A percentile compares a stretch with the other conserved stretches of the same genome.
These are phyloP conservation scores for Euryodendron excelsum DNA, from an alignment of 148 eudicot species.

Conservation along the genomic window DNA sequence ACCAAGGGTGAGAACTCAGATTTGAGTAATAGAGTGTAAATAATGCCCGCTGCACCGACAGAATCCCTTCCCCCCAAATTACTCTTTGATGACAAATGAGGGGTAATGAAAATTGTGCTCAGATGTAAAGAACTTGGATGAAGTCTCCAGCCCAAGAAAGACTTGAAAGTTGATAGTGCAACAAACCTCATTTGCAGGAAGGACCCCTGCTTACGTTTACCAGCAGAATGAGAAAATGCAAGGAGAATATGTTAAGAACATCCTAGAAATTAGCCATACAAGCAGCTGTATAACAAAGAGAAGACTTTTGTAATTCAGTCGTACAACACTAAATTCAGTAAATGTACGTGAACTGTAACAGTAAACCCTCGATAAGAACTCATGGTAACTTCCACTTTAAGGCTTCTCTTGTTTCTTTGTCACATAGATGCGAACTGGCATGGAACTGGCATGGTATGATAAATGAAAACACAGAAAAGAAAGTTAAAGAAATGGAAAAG, in stretches of 20 bases:
- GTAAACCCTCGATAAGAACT: not conserved
- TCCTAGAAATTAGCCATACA: not conserved
- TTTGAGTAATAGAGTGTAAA: too few relatives aligned
- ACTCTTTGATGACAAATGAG: not conserved
- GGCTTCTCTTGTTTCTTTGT: not conserved
- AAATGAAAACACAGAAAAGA: not conserved
- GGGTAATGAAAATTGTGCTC: not conserved
- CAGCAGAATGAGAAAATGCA: not conserved
- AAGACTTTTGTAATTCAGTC: not conserved
- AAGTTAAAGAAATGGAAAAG: slow-evolving; percentile 6
- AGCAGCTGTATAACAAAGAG: not conserved
- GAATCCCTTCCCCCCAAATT: too few relatives aligned
- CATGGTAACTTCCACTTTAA: not conserved
- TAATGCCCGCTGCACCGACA: too few relatives aligned
- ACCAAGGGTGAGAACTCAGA: too few relatives aligned
- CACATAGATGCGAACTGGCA: slow-evolving; percentile 5
- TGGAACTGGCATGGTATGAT: not conserved
- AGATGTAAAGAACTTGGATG: not conserved
- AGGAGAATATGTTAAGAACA: not conserved
- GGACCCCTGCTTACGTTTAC: not conserved
- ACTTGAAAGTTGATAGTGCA: not conserved
- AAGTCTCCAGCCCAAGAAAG: not conserved
- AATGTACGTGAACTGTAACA: not conserved
- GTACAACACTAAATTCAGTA: not conserved
- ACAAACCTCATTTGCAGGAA: not conserved